Base-by-base conservation (phyloP, 768 basidiomycete species). In the Termitomyces sp. region DNA sequence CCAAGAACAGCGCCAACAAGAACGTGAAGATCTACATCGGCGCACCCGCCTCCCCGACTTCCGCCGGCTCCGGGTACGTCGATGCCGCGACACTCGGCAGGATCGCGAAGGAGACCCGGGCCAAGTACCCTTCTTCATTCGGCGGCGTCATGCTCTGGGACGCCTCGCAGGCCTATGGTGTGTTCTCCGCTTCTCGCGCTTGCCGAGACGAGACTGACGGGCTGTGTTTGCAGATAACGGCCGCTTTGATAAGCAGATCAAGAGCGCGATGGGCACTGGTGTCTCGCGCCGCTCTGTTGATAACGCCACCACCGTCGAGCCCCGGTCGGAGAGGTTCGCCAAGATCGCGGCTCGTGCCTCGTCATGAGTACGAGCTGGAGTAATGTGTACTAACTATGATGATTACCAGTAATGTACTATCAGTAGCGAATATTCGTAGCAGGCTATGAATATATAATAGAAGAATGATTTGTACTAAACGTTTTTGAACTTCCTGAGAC, bases 21-120 rank as follows among this genome's bases (percentile, higher is more conserved):
- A 72, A 79, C 64, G 79, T 83, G 56, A 84, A 84, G 68, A 66
- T 84, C 38, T 83, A 75, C 68, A 79, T 84, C 61, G 83, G 83
- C 40, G 83, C 81, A 23, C 64, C 71, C 23, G 82, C 82, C 2
- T 73, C 81, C 0, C 64, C 75, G 2, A 71, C 73, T 4, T 81
- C 82, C 5, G 82, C 82, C 3, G 76, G 78, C 14, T 76, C 77
- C 16, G 83, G 83, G 5, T 84, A 79, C 66, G 77, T 82, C 48
- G 73, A 75, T 58, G 75, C 74, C 18, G 64, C 67, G 5, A 77
- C 74, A 7, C 71, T 83, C 5, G 72, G 70, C 9, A 71, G 59
- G 55, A 77, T 82, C 47, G 75, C 77, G 2, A 63, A 66, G 46
- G 64, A 73, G 46, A 80, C 77, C 5, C 74, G 76, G 35, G 66